A percentile compares a stretch with the other conserved stretches of the same genome.
phyloP scores from a whole-genome alignment of 371 early-diverging fungal genomes.

The Basidiobolus meristosporus region DNA sequence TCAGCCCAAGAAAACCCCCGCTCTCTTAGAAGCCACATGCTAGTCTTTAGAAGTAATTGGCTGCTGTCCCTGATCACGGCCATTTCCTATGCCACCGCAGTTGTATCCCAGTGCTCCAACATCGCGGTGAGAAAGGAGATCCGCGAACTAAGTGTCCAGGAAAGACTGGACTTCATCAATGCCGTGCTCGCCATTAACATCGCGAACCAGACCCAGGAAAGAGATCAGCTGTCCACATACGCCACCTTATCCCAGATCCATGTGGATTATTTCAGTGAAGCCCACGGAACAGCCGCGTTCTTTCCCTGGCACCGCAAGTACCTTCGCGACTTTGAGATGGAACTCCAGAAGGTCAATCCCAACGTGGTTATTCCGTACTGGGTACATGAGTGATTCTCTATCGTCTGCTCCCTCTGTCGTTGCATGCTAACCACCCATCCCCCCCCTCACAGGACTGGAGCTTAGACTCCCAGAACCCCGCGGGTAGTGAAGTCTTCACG shows the following conservation, averaged over 20 bases:
- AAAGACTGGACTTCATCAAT: not conserved
- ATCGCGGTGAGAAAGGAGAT: no score
- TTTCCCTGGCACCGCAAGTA: conserved; percentile 3
- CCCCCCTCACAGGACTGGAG: conserved; percentile 34
- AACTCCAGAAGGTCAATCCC: not conserved
- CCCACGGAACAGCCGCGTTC: conserved; percentile 1
- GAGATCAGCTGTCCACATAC: not conserved
- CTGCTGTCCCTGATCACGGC: no score
- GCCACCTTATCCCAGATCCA: not conserved
- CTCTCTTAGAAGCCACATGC: no score
- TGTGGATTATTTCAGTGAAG: not conserved
- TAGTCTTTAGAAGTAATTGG: no score
- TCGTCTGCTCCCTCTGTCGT: no score
- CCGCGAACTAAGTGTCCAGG: not conserved
- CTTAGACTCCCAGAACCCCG: conserved; percentile 7
- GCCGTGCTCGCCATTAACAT: no score
- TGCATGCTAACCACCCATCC: no score
- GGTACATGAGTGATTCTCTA: no score
- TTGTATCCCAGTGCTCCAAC: no score
- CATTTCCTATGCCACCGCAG: no score
- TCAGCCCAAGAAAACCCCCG: no score
- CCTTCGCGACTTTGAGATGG: not conserved
- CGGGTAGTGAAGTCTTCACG: conserved; percentile 2
- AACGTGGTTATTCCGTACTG: conserved; percentile 1
- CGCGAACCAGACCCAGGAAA: no score